phyloP scores from a whole-genome alignment of 495 filamentous ascomycete species.

The Usnea hakonensis region DNA sequence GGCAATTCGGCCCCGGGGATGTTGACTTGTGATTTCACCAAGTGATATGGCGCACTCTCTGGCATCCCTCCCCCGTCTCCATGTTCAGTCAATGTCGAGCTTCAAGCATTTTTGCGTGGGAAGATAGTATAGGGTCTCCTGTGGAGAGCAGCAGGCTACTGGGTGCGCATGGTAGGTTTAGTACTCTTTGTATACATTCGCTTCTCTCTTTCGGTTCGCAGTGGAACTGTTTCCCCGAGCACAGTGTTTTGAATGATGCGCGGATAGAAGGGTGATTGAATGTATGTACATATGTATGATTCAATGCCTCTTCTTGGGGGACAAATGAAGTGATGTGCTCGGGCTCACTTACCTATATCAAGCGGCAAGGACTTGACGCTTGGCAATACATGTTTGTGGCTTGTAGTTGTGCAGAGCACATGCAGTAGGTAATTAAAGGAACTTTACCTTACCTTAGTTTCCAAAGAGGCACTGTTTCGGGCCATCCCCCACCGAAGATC shows the following conservation, averaged over 20 bases:
- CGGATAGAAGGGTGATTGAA: neutral
- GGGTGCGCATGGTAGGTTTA: neutral
- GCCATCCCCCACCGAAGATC: too few relatives aligned
- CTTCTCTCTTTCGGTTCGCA: neutral
- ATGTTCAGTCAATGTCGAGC: too few relatives aligned
- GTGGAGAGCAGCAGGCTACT: neutral
- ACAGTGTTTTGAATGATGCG: neutral
- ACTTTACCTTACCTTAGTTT: too few relatives aligned
- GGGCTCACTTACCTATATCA: neutral
- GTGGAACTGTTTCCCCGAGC: neutral
- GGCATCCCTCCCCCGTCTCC: neutral
- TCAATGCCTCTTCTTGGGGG: neutral
- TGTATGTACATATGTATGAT: neutral
- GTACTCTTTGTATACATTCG: neutral
- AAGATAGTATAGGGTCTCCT: neutral
- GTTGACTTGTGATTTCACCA: slow-evolving; percentile 1
- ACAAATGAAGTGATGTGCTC: neutral
- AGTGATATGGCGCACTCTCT: neutral
- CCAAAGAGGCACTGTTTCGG: too few relatives aligned
- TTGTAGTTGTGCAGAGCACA: too few relatives aligned
- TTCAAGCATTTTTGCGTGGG: neutral
- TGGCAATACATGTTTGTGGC: too few relatives aligned
- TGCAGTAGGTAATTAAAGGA: too few relatives aligned
- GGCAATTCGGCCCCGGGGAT: neutral
- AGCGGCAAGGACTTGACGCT: too few relatives aligned